Conservation (phyloP, 108 stramenopile genomes). For the Skeletonema potamos region DNA sequence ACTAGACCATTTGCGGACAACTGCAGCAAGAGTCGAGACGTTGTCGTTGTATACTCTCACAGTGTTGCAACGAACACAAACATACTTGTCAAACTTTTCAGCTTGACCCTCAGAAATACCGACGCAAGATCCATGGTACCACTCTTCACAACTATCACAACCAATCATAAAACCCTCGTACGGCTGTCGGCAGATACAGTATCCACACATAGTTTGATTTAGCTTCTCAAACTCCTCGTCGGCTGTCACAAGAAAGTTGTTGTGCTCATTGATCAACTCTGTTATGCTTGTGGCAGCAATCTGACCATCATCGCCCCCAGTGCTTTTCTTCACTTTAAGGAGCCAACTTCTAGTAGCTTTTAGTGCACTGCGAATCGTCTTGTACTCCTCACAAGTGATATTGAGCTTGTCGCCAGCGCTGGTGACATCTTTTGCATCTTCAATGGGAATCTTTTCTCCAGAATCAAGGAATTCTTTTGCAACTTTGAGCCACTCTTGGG, state of each 20-base stretch:
- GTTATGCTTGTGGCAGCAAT: conserved; percentile 44
- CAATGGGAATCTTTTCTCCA: conserved; percentile 50
- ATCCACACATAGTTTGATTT: conserved; percentile 65
- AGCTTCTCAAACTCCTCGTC: conserved; percentile 68
- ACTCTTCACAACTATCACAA: conserved; percentile 92
- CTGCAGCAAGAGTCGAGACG: conserved; percentile 38
- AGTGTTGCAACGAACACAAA: conserved; percentile 72
- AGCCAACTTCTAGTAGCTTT: conserved; percentile 56
- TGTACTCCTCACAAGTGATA: conserved; percentile 53
- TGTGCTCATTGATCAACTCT: conserved; percentile 68
- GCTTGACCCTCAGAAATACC: conserved; percentile 76
- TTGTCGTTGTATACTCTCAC: conserved; percentile 57
- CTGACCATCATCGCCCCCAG: conserved; percentile 36
- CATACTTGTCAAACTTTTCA: conserved; percentile 75
- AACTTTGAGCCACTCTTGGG: conserved; percentile 44
- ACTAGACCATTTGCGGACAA: conserved; percentile 75
- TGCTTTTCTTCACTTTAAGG: conserved; percentile 57
- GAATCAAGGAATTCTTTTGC: conserved; percentile 36
- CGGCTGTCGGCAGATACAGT: conserved; percentile 89
- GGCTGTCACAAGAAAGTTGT: conserved; percentile 58
- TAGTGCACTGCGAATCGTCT: conserved; percentile 52
- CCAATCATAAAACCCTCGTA: conserved; percentile 97
- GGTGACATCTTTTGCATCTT: conserved; percentile 56
- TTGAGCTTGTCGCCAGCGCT: conserved; percentile 66
- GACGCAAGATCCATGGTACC: conserved; percentile 94